phyloP scores from a whole-genome alignment of 2,329 filamentous ascomycete genomes.

The Trichoderma polysporum region DNA sequence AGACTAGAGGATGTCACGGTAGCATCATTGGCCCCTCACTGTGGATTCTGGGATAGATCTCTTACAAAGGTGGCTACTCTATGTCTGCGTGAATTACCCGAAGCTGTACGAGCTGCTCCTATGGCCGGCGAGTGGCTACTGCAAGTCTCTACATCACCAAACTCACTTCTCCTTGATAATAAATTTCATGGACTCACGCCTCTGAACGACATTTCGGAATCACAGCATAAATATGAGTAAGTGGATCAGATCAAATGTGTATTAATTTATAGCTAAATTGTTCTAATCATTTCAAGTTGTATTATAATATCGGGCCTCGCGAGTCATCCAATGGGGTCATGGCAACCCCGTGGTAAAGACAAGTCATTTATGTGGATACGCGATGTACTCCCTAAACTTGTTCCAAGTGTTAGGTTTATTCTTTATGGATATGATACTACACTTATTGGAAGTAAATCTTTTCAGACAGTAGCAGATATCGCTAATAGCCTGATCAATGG shows the following conservation, averaged over 20 bases:
- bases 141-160: background rate
- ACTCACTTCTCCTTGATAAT: background rate
- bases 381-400: background rate
- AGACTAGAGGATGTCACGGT: background rate
- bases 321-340: conserved; percentile 21
- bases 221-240: background rate
- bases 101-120: background rate
- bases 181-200: background rate
- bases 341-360: conserved; percentile 12
- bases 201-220: background rate
- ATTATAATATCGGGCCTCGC: conserved; percentile 19
- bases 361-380: conserved; percentile 22
- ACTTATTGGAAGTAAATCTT: background rate
- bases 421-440: conserved; percentile 20
- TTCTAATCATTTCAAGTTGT: background rate
- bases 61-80: conserved; percentile 5
- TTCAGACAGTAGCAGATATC: background rate
- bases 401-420: background rate
- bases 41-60: background rate
- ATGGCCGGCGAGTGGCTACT: background rate
- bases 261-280: too few species aligned
- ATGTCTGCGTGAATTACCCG: background rate
- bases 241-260: background rate
- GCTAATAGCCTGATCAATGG: background rate
- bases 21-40: background rate